These are phyloP conservation scores for Helichrysum umbraculigerum DNA, from an alignment of 129 eudicot genomes.

Conservation along the genomic window DNA sequence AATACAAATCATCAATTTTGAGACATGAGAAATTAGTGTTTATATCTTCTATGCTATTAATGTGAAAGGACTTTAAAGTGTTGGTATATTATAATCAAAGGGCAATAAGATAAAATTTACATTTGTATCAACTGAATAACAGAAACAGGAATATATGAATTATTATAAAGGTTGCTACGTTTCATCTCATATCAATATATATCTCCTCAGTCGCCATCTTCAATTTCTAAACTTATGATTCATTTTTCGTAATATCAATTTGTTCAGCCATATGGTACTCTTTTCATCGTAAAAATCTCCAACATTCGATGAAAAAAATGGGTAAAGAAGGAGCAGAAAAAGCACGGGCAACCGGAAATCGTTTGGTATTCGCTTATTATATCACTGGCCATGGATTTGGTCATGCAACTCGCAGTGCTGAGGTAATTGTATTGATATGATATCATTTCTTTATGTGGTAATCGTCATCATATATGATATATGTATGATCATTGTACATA, in stretches of 20 bases:
- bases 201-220: too few species aligned
- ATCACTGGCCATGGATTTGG: background rate
- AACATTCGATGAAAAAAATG: too few species aligned
- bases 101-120: conserved; percentile 6
- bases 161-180: too few species aligned
- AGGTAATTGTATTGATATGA: background rate
- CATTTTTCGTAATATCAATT: too few species aligned
- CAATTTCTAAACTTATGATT: too few species aligned
- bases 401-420: background rate
- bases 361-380: background rate
- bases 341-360: background rate
- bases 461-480: too few species aligned
- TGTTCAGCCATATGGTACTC: too few species aligned
- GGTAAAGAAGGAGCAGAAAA: background rate
- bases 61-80: conserved; percentile 1
- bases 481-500: background rate
- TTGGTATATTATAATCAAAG: background rate
- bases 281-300: too few species aligned
- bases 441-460: background rate
- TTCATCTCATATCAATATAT: too few species aligned
- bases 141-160: conserved; percentile 3
- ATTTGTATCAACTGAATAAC: conserved; percentile 18
- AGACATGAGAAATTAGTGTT: too few species aligned
- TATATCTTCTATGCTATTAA: background rate
- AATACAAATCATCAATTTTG: too few species aligned